phyloP scores from a whole-genome alignment of 2,329 filamentous ascomycete species.

The Ascosphaera apis region DNA sequence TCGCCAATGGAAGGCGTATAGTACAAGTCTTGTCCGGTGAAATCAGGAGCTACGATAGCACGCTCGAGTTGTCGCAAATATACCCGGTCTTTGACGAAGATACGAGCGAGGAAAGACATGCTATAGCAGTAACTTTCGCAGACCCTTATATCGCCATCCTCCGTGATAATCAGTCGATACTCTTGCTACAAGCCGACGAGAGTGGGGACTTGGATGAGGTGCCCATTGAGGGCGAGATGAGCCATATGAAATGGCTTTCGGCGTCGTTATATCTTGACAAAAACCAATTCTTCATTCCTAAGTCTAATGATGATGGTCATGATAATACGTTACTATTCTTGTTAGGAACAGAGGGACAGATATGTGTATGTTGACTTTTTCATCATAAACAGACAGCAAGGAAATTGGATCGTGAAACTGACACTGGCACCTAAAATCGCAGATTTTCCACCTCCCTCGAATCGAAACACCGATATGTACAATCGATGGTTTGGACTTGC shows the following conservation, averaged over 20 bases:
- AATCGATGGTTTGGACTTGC: slow-evolving; percentile 52
- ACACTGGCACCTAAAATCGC: too few relatives aligned
- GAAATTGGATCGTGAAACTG: too few relatives aligned
- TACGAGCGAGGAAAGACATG: slow-evolving; percentile 53
- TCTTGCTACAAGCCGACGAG: slow-evolving; percentile 56
- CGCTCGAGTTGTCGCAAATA: slow-evolving; percentile 74
- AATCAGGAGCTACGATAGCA: slow-evolving; percentile 71
- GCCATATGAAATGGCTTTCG: slow-evolving; percentile 52
- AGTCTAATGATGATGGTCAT: slow-evolving; percentile 6
- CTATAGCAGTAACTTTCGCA: slow-evolving; percentile 58
- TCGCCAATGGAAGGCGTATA: slow-evolving; percentile 59
- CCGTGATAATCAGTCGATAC: slow-evolving; percentile 59
- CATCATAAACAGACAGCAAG: slow-evolving; percentile 4
- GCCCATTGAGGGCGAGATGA: slow-evolving; percentile 34
- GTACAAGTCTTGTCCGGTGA: slow-evolving; percentile 76
- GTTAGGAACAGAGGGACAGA: not conserved
- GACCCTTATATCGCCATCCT: slow-evolving; percentile 72
- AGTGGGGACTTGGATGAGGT: slow-evolving; percentile 72
- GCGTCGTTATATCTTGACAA: slow-evolving; percentile 63
- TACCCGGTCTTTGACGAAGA: slow-evolving; percentile 83
- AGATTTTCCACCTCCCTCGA: slow-evolving; percentile 59
- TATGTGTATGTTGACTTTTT: slow-evolving; percentile 26
- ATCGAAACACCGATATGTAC: slow-evolving; percentile 48
- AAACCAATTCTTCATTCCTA: slow-evolving; percentile 28
- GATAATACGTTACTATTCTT: slow-evolving; percentile 50